Conservation (phyloP, 495 filamentous ascomycete species). For the Podospora anserina region DNA sequence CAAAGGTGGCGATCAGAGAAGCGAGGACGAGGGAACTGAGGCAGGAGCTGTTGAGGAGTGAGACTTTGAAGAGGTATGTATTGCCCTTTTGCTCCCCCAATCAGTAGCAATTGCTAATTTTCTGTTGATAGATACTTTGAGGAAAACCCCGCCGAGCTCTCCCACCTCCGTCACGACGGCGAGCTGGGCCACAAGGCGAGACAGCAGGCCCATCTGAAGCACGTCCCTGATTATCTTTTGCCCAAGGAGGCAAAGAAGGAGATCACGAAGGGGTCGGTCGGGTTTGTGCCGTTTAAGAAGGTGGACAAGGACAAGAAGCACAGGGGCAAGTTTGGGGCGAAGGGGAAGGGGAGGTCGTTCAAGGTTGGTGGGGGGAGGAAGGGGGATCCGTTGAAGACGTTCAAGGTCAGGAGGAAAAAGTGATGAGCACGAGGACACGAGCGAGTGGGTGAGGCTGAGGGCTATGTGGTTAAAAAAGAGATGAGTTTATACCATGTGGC, state of each 20-base stretch:
- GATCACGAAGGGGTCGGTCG: conserved; percentile 57
- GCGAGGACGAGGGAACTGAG: conserved; percentile 82
- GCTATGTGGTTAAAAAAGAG: not conserved
- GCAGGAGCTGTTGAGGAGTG: conserved; percentile 84
- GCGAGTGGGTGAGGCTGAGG: not conserved
- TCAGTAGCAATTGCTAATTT: conserved; percentile 3
- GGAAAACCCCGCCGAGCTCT: conserved; percentile 87
- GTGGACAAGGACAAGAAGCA: conserved; percentile 64
- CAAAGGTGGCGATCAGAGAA: conserved; percentile 79
- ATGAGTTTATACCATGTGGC: too few species aligned
- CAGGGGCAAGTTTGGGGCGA: conserved; percentile 58
- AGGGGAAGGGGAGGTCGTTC: conserved; percentile 54
- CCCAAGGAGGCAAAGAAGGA: conserved; percentile 72
- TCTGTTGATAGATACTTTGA: conserved; percentile 65
- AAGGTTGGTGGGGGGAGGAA: conserved; percentile 49
- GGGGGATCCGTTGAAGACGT: conserved; percentile 83
- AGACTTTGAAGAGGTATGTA: conserved; percentile 72
- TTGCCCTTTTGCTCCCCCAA: not conserved
- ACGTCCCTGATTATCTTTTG: conserved; percentile 92
- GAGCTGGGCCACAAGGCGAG: conserved; percentile 70
- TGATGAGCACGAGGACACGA: conserved; percentile 12
- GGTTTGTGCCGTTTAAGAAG: conserved; percentile 76
- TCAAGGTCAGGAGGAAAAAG: conserved; percentile 58
- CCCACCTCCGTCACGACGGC: conserved; percentile 84
- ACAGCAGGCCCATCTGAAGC: conserved; percentile 84